These are phyloP conservation scores for Neonectria coccinea DNA, from an alignment of 2,329 filamentous ascomycete species.

Conservation along the genomic window DNA sequence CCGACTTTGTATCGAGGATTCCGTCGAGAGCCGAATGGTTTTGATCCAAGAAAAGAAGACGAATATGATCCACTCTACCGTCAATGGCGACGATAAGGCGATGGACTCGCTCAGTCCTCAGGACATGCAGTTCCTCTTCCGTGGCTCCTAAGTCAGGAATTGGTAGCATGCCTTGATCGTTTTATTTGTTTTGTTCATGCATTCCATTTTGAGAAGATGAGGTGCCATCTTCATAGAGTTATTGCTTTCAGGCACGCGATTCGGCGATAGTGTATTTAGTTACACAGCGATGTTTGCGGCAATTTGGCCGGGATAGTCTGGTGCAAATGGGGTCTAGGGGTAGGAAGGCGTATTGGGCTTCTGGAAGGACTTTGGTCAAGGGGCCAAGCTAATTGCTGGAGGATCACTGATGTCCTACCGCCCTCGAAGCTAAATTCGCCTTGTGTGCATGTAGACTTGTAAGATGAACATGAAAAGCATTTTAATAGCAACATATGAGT, in stretches of 20 bases:
- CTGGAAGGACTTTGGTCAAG: not conserved
- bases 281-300: not conserved
- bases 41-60: slow-evolving; percentile 98
- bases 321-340: not conserved
- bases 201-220: not conserved
- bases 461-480: not conserved
- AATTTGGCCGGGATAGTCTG: not conserved
- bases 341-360: not conserved
- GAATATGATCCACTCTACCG: slow-evolving; percentile 96
- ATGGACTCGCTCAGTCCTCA: slow-evolving; percentile 91
- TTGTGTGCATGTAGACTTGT: not conserved
- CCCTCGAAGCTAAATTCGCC: too few species aligned
- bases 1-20: slow-evolving; percentile 94
- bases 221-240: not conserved
- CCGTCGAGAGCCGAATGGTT: slow-evolving; percentile 95
- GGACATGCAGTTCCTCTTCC: slow-evolving; percentile 97
- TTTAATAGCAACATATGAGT: too few species aligned
- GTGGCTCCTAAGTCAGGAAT: slow-evolving; percentile 64
- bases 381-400: not conserved
- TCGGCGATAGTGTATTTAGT: not conserved
- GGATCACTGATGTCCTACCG: not conserved
- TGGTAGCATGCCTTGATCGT: not conserved
- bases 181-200: not conserved
- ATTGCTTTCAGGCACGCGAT: not conserved
- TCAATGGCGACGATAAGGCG: slow-evolving; percentile 90